phyloP scores from a whole-genome alignment of 2,329 filamentous ascomycete species.

The Penicillium sp. region DNA sequence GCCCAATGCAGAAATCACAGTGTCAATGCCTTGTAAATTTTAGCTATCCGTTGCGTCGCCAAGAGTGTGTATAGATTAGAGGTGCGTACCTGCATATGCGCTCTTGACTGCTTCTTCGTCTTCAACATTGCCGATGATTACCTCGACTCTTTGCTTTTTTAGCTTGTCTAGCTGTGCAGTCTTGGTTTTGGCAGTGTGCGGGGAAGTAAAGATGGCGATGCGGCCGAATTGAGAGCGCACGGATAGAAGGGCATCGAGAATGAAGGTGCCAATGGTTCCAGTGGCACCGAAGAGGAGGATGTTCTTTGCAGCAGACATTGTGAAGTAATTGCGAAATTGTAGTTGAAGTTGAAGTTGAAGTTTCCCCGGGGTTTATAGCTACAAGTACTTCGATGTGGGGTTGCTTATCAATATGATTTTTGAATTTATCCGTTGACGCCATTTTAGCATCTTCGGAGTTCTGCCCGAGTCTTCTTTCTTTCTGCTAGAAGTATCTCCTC shows the following conservation, averaged over 20 bases:
- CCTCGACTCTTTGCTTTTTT: slow-evolving; percentile 51
- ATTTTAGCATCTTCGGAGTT: neutral
- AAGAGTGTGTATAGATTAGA: neutral
- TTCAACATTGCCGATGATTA: slow-evolving; percentile 59
- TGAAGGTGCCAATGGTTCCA: slow-evolving; percentile 52
- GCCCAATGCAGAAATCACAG: slow-evolving; percentile 66
- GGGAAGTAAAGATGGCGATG: slow-evolving; percentile 60
- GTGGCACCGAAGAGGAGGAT: slow-evolving; percentile 58
- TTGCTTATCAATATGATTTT: slow-evolving; percentile 5
- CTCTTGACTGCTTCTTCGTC: slow-evolving; percentile 54
- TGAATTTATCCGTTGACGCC: neutral
- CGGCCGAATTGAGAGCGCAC: slow-evolving; percentile 50
- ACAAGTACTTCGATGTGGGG: slow-evolving; percentile 6
- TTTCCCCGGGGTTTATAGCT: neutral
- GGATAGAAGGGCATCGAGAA: slow-evolving; percentile 52
- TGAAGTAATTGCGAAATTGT: neutral
- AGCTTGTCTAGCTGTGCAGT: slow-evolving; percentile 49
- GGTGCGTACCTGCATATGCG: slow-evolving; percentile 57
- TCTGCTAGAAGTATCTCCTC: neutral
- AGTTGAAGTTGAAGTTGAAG: neutral
- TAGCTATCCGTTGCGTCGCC: neutral
- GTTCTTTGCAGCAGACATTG: slow-evolving; percentile 32
- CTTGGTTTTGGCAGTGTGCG: slow-evolving; percentile 54
- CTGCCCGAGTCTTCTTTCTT: neutral
- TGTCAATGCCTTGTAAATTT: slow-evolving; percentile 55